Conservation (phyloP, 208 protist species). For the Trypanosoma melophagium region DNA sequence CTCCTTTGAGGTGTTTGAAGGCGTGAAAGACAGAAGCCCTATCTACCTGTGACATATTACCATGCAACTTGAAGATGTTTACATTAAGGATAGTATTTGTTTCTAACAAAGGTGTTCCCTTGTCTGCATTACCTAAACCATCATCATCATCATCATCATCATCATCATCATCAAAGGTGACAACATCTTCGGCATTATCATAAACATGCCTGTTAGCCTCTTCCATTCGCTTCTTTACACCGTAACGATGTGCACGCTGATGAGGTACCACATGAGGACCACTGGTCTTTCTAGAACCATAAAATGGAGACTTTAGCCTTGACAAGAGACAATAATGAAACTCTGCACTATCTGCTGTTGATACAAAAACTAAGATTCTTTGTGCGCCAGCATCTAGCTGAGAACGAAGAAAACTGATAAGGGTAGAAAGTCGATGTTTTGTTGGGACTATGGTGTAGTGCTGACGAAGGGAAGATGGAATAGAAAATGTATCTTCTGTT, state of each 20-base stretch:
- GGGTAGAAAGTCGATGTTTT: slow-evolving; percentile 64
- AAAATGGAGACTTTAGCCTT: slow-evolving; percentile 63
- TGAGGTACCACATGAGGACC: not conserved
- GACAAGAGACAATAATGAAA: slow-evolving; percentile 75
- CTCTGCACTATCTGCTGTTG: slow-evolving; percentile 71
- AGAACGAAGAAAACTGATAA: slow-evolving; percentile 68
- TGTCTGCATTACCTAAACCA: slow-evolving; percentile 3
- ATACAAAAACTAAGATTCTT: slow-evolving; percentile 81
- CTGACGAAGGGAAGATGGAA: slow-evolving; percentile 64
- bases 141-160: slow-evolving; percentile 15
- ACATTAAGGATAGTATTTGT: slow-evolving; percentile 95
- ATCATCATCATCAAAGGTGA: slow-evolving; percentile 37
- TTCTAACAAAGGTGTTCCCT: slow-evolving; percentile 77
- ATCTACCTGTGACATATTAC: slow-evolving; percentile 80
- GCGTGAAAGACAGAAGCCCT: slow-evolving; percentile 65
- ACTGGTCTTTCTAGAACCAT: not conserved
- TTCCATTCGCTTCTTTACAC: slow-evolving; percentile 24
- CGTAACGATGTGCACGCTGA: slow-evolving; percentile 15
- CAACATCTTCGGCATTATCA: slow-evolving; percentile 17
- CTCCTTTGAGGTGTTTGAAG: slow-evolving; percentile 69
- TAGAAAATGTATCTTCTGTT: slow-evolving; percentile 34
- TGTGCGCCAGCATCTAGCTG: slow-evolving; percentile 37
- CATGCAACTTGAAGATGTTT: slow-evolving; percentile 80
- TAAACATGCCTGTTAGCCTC: slow-evolving; percentile 29
- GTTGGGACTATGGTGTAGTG: slow-evolving; percentile 60